Evolutionary conservation across 169 alveolate genomes (phyloP).

Genomic region (Plasmodium coatneyi): DNA sequence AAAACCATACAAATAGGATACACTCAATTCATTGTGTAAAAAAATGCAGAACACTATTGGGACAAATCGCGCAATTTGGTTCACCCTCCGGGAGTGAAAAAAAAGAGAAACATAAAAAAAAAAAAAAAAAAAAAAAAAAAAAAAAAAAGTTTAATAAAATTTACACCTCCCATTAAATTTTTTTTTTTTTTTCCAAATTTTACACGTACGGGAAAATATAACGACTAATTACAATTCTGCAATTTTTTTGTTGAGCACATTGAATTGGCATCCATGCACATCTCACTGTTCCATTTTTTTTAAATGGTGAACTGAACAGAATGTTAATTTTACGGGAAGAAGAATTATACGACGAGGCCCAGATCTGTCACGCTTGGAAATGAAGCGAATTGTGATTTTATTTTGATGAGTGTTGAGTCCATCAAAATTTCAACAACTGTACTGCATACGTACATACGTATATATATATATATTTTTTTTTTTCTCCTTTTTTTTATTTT

Average conservation of each 20-base stretch:
- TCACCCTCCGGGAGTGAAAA: background rate
- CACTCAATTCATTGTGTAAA: background rate
- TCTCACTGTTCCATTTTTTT: conserved; percentile 3
- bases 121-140: background rate
- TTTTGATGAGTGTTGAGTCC: conserved; percentile 11
- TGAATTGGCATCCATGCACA: background rate
- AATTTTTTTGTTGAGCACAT: background rate
- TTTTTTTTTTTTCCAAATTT: background rate
- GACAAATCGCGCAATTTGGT: background rate
- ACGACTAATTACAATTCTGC: background rate
- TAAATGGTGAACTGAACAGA: background rate
- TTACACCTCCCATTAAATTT: background rate
- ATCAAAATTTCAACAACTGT: background rate
- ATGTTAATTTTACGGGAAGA: conserved; percentile 14
- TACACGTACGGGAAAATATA: background rate
- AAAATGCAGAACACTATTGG: background rate
- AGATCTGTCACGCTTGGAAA: background rate
- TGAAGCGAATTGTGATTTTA: background rate
- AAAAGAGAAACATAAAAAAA: background rate
- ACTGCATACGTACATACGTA: background rate
- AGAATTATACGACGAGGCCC: conserved; percentile 9
- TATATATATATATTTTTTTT: conserved; percentile 3
- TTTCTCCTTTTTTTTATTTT: background rate
- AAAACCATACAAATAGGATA: background rate
- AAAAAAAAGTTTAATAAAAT: background rate